Evolutionary conservation across 73 alveolate species (phyloP), one percentile per base, ranked within the genome.

Genomic region (Paramecium primaurelia): DNA sequence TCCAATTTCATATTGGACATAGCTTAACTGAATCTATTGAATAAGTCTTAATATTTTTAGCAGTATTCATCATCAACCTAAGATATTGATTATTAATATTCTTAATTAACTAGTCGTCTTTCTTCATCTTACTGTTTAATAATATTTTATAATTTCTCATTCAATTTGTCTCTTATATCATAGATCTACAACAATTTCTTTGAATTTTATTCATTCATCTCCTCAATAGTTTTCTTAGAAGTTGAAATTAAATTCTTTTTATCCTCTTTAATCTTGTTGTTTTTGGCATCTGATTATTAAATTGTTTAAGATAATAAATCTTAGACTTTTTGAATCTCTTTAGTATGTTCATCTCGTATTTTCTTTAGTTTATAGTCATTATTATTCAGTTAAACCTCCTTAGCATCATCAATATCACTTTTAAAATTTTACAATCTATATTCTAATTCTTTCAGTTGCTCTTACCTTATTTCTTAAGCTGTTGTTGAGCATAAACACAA

Each of bases 401-500:
- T 87, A 18, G 84, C 93, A 38, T 87, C 93, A 64, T 87, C 93
- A 16, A 87, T 87, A 42, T 87, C 93, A 44, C 93, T 87, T 38
- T 87, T 87, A 38, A 64, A 87, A 59, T 87, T 87, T 36, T 87
- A 87, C 22, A 87, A 68, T 34, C 73, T 32, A 87, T 64, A 87
- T 87, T 87, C 93, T 42, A 87, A 68, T 18, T 87, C 93, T 20
- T 87, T 87, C 49, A 87, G 18, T 10, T 77, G 40, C 9, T 87
- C 87, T 87, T 64, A 22, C 11, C 86, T 87, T 64, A 86, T 64
- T 25, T 87, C 93, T 26, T 60, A 38, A 42, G 87, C 69, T 12
- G 59, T 42, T 34, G 60, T 32, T 4, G 93, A 87, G 22, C 87
- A 60, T n/a, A 87, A 38, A 25, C 93, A 87, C 3, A 87, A 86